Base-by-base conservation (phyloP, 495 filamentous ascomycete species). In the Annulohypoxylon maeteangense region DNA sequence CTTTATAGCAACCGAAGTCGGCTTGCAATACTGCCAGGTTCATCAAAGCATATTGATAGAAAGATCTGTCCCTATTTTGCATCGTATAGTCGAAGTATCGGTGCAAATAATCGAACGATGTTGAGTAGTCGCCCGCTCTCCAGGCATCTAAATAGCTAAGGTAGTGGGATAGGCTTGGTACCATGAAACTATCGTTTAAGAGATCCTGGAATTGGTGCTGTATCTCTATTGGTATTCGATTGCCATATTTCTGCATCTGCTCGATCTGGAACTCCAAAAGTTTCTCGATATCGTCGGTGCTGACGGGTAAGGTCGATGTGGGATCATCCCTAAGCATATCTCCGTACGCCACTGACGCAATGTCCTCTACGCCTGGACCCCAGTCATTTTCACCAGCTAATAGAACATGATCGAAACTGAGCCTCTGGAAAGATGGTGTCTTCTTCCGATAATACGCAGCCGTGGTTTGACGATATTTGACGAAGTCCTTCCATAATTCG, bases 11-110 rank as follows among this genome's bases (percentile, higher is more conserved):
- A 36, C 94, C 95, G 80, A 98, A 98, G 79, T 98, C 96, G 2
- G 94, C 93, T 73, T 98, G 95, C 11, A 98, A 86, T 50, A 98
- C 92, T 11, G 93, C 94, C 23, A 97, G 84, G 75, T 97, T 97
- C 68, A 99, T 87, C n/a, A 98, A 83, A 11, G 96, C 96, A 76
- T 98, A 98, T 72, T 98, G 95, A 76, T 98, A 98, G 69, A 94
- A 93, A n/a, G 81, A 78, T 20, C 91, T 89, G 75, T 96, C 92
- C 25, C 89, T 82, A 70, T 89, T 92, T 67, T 96, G 92, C 92
- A 98, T 94, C 4, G 93, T 95, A 80, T 97, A 97, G 78, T 99
- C 95, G 75, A 97, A 99, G 78, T 97, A 98, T 40, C 93, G 90
- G 77, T 99, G 95, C 27, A 99, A 86, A 68, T 90, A 90, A 66